A percentile compares a stretch with the other conserved stretches of the same genome.
Evolutionary conservation across 805 yeast species (phyloP).

Genomic region (Candida ovalis): DNA sequence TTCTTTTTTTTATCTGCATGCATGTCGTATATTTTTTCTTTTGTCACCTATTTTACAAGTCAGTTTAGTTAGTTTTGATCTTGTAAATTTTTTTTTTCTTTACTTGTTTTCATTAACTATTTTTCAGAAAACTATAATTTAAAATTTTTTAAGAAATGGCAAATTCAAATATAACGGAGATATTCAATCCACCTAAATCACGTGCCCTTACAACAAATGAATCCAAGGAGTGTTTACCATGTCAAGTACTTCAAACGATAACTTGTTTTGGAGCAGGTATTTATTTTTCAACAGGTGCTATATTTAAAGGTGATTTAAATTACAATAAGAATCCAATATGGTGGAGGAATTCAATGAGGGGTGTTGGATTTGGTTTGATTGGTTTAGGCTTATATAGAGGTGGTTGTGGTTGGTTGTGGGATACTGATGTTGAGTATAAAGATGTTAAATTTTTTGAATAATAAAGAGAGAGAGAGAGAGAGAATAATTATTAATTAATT

Average conservation of each 20-base stretch:
- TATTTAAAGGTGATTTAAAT: slow-evolving; percentile 41
- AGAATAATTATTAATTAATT: too few relatives aligned
- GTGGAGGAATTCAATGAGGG: slow-evolving; percentile 58
- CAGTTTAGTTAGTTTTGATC: too few relatives aligned
- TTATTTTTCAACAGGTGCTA: slow-evolving; percentile 54
- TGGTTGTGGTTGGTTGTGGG: slow-evolving; percentile 59
- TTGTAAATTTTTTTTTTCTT: too few relatives aligned
- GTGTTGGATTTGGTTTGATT: slow-evolving; percentile 51
- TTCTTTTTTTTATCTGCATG: too few relatives aligned
- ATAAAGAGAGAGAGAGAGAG: background rate
- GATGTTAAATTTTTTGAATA: slow-evolving; percentile 11
- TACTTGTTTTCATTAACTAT: too few relatives aligned
- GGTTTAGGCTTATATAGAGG: slow-evolving; percentile 60
- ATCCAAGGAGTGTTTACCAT: slow-evolving; percentile 58
- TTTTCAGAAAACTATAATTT: too few relatives aligned
- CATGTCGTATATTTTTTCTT: too few relatives aligned
- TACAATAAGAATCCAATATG: slow-evolving; percentile 44
- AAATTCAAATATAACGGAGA: slow-evolving; percentile 46
- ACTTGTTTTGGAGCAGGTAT: slow-evolving; percentile 59
- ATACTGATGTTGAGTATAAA: slow-evolving; percentile 30
- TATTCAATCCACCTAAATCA: slow-evolving; percentile 48
- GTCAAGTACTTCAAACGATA: slow-evolving; percentile 62
- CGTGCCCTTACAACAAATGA: slow-evolving; percentile 39
- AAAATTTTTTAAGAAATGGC: too few relatives aligned
- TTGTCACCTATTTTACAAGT: too few relatives aligned